phyloP scores from a whole-genome alignment of 1,284 basidiomycete genomes.

The Fomitopsis schrenkii region DNA sequence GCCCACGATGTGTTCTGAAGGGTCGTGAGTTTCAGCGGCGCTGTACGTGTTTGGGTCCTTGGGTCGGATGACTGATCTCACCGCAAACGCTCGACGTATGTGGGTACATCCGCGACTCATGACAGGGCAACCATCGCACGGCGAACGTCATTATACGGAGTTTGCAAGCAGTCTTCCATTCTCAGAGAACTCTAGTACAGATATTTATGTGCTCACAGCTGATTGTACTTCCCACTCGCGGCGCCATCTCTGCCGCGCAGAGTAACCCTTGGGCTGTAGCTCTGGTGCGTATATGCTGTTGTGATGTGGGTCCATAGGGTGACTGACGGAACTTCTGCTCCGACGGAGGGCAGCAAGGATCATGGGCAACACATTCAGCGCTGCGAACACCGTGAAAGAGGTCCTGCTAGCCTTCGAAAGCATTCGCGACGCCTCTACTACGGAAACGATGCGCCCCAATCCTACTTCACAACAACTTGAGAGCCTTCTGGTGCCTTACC shows the following conservation, averaged over 20 bases:
- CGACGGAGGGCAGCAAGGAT: neutral
- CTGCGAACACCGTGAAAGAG: neutral
- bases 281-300: no score
- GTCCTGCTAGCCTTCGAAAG: neutral
- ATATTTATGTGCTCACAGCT: no score
- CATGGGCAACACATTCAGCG: neutral
- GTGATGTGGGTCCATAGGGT: no score
- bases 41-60: neutral
- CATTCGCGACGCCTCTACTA: neutral
- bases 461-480: neutral
- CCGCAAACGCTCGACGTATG: neutral
- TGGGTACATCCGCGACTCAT: no score
- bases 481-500: neutral
- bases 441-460: neutral
- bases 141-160: no score
- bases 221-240: no score
- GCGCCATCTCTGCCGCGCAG: no score
- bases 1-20: neutral
- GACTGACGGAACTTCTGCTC: no score
- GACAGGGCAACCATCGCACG: no score
- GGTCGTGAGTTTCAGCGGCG: neutral
- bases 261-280: no score
- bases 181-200: no score
- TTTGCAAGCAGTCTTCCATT: no score
- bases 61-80: neutral